Evolutionary conservation across 2,329 filamentous ascomycete genomes (phyloP).

Genomic region (Aspergillus caelatus): DNA sequence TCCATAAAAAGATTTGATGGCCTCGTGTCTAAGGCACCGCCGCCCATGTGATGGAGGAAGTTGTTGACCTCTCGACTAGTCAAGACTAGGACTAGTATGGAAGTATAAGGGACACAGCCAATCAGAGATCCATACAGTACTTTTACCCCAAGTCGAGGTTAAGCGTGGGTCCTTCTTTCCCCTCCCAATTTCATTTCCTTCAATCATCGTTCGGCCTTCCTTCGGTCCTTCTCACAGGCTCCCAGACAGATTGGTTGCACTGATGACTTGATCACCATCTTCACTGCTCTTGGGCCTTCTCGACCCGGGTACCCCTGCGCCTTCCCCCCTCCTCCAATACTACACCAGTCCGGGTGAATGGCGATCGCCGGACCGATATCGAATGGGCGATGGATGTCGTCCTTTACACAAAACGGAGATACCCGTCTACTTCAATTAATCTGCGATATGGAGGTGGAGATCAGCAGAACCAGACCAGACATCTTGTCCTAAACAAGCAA

Average conservation of each 20-base stretch:
- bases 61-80: not conserved
- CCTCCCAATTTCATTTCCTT: not conserved
- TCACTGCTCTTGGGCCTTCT: not conserved
- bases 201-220: not conserved
- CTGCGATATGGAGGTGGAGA: not conserved
- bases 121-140: not conserved
- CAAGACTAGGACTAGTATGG: too few species aligned
- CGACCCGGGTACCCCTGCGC: not conserved
- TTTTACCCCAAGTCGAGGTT: not conserved
- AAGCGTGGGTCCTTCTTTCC: not conserved
- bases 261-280: not conserved
- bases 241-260: constrained; percentile 1
- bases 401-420: not conserved
- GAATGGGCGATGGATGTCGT: not conserved
- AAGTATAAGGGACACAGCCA: not conserved
- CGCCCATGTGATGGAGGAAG: not conserved
- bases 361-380: not conserved
- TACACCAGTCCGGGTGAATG: not conserved
- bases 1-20: not conserved
- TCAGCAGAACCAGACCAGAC: constrained; percentile 3
- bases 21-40: not conserved
- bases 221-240: not conserved
- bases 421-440: not conserved
- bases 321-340: not conserved
- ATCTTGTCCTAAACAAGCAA: constrained; percentile 21